A percentile compares a stretch with the other conserved stretches of the same genome.
Conservation (phyloP, 129 eudicot genomes). For the Solidago caesia region DNA sequence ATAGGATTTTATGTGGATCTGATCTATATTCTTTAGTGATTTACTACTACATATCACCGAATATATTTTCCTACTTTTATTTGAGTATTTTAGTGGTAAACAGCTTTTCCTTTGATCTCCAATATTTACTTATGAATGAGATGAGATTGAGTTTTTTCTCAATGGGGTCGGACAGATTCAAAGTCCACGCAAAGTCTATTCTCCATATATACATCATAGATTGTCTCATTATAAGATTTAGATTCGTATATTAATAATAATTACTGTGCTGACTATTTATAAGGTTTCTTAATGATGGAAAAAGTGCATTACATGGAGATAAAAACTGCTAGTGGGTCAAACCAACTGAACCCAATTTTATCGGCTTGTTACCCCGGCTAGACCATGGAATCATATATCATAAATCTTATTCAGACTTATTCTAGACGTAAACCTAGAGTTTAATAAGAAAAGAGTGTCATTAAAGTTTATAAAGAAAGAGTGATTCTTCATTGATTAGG, state of each 20-base stretch:
- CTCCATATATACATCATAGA: background rate
- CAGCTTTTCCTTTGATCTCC: too few relatives aligned
- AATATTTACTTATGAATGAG: too few relatives aligned
- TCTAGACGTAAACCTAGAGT: background rate
- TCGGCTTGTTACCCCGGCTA: too few relatives aligned
- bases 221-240: background rate
- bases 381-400: too few relatives aligned
- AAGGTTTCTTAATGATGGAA: background rate
- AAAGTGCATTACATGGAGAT: background rate
- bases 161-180: background rate
- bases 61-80: too few relatives aligned
- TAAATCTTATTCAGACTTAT: background rate
- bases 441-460: background rate
- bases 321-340: background rate
- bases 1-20: too few relatives aligned
- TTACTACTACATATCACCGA: too few relatives aligned
- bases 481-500: background rate
- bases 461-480: background rate
- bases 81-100: too few relatives aligned
- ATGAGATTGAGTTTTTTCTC: too few relatives aligned
- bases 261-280: background rate
- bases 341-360: background rate
- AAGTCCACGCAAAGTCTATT: background rate
- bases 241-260: background rate
- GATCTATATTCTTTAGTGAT: too few relatives aligned